Conservation (phyloP, 2,329 filamentous ascomycete species). For the Fusarium sp. region DNA sequence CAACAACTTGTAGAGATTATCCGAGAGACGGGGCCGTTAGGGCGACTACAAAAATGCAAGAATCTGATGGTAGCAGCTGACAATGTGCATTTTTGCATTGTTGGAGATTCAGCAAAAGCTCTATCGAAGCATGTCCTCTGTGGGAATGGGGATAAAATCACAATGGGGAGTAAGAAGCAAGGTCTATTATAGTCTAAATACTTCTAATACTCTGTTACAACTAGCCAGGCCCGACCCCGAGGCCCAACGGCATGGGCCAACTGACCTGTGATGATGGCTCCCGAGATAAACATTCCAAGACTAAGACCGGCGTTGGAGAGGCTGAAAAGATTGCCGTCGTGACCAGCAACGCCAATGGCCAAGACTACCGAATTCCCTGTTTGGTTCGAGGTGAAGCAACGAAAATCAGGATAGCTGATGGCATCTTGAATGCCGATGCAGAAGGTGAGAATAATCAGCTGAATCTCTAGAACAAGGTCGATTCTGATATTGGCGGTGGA, state of each 20-base stretch:
- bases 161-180: background rate
- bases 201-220: background rate
- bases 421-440: conserved; percentile 2
- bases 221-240: background rate
- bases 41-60: rapidly evolving
- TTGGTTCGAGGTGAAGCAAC: background rate
- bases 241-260: background rate
- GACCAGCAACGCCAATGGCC: background rate
- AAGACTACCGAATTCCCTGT: conserved; percentile 1
- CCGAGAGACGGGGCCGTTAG: background rate
- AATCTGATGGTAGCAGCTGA: background rate
- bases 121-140: background rate
- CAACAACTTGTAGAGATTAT: no score
- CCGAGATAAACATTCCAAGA: conserved; percentile 1
- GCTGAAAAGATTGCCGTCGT: background rate
- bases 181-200: background rate
- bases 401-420: conserved; percentile 1
- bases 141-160: background rate
- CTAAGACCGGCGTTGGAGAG: background rate
- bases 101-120: background rate
- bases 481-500: background rate
- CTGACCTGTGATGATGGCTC: background rate
- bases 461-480: background rate
- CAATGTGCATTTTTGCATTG: conserved; percentile 2
- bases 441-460: background rate